phyloP scores from a whole-genome alignment of 257 asterid species.

The Solanum phureja region DNA sequence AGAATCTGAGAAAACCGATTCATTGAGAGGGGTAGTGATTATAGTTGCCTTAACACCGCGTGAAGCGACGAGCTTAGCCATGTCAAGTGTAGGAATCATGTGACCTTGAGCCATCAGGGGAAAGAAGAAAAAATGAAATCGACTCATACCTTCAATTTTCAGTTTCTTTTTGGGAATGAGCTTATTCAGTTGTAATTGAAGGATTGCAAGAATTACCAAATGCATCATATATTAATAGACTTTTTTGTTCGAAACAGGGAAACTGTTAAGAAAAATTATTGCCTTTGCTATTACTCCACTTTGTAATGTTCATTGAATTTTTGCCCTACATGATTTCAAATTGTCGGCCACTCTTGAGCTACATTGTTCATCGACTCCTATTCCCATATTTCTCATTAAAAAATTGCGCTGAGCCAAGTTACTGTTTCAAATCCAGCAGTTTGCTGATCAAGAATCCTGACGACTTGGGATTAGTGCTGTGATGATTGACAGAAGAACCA shows the following conservation, averaged over 20 bases:
- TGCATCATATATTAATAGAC: not conserved
- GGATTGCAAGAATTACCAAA: not conserved
- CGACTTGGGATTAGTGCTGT: not conserved
- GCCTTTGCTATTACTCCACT: not conserved
- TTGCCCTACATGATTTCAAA: not conserved
- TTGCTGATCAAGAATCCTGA: too few species aligned
- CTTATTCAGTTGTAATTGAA: not conserved
- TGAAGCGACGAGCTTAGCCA: conserved; percentile 48
- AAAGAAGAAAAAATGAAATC: conserved; percentile 20
- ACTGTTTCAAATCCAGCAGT: not conserved
- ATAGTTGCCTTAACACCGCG: conserved; percentile 41
- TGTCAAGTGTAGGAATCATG: conserved; percentile 45
- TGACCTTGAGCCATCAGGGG: conserved; percentile 55
- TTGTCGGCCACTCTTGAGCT: not conserved
- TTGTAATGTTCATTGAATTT: not conserved
- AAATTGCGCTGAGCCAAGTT: not conserved
- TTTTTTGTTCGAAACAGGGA: too few species aligned
- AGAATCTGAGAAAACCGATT: conserved; percentile 13
- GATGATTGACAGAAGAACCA: too few species aligned
- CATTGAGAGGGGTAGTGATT: conserved; percentile 18
- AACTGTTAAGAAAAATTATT: too few species aligned
- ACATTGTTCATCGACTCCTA: not conserved
- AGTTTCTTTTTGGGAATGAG: not conserved
- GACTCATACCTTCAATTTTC: not conserved
- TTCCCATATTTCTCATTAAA: not conserved